Evolutionary conservation across 306 rosid species (phyloP).

Genomic region (Trifolium subterraneum): DNA sequence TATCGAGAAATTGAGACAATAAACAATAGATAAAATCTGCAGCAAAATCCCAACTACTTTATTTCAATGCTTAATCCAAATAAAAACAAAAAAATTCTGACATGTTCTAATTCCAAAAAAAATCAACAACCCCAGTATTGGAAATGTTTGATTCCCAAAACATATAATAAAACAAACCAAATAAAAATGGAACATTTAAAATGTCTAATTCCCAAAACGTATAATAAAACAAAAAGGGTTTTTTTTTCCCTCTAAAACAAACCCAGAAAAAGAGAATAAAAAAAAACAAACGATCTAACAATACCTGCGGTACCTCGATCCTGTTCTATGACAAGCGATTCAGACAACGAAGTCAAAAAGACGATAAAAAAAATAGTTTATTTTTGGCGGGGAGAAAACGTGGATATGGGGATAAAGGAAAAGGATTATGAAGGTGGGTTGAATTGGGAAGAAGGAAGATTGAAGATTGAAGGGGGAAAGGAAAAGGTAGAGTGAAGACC

Average conservation of each 20-base stretch:
- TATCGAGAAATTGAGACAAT: slow-evolving; percentile 6
- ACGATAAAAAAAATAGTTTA: no score
- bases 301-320: slow-evolving; percentile 46
- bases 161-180: not conserved
- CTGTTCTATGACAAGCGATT: slow-evolving; percentile 27
- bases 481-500: slow-evolving; percentile 7
- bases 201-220: no score
- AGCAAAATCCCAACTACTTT: slow-evolving; percentile 19
- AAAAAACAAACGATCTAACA: slow-evolving; percentile 31
- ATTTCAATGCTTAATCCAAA: slow-evolving; percentile 19
- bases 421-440: slow-evolving; percentile 18
- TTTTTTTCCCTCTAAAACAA: no score
- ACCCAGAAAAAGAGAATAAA: not conserved
- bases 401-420: not conserved
- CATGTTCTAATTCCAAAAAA: not conserved
- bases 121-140: slow-evolving; percentile 16
- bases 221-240: no score
- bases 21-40: not conserved
- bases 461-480: not conserved
- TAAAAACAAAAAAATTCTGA: slow-evolving; percentile 14
- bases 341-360: slow-evolving; percentile 21
- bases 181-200: not conserved
- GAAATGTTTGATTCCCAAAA: slow-evolving; percentile 4
- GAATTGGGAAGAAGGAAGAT: slow-evolving; percentile 28
- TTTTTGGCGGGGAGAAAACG: slow-evolving; percentile 16